Conservation (phyloP, 768 basidiomycete species). For the Symmetrospora coprosmae region DNA sequence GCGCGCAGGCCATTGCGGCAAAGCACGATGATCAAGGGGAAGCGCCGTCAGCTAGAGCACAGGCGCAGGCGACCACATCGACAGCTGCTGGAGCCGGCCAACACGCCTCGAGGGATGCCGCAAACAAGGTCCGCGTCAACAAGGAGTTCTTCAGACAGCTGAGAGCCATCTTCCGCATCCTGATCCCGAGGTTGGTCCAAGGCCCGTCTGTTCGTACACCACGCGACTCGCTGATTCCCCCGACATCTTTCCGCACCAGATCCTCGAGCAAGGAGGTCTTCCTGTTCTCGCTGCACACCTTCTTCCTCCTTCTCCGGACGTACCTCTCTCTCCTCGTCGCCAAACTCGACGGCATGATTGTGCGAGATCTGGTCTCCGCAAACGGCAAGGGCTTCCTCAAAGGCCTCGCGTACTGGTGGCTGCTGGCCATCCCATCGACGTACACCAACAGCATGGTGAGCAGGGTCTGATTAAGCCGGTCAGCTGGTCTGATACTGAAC, state of each 20-base stretch:
- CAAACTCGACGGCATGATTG: conserved; percentile 73
- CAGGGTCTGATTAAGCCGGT: not conserved
- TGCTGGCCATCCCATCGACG: conserved; percentile 77
- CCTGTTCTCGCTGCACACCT: conserved; percentile 61
- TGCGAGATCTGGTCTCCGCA: conserved; percentile 72
- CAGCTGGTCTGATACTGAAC: no score
- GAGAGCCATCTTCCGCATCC: conserved; percentile 28
- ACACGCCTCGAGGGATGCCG: no score
- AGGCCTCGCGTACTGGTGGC: conserved; percentile 76
- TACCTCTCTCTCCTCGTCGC: conserved; percentile 79
- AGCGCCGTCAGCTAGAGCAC: not conserved
- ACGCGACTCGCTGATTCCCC: not conserved
- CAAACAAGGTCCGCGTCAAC: conserved; percentile 29
- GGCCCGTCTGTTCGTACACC: not conserved
- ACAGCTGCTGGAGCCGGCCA: conserved; percentile 11
- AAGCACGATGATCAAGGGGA: not conserved
- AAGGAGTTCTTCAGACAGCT: conserved; percentile 33
- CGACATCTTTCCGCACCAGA: not conserved
- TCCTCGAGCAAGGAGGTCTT: conserved; percentile 49
- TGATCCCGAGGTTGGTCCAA: conserved; percentile 24
- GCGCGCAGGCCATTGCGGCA: not conserved
- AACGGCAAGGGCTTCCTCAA: conserved; percentile 67
- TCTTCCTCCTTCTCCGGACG: conserved; percentile 71
- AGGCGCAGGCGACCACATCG: not conserved
- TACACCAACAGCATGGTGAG: conserved; percentile 87